These are phyloP conservation scores for Nigrograna mackinnonii DNA, from an alignment of 2,329 filamentous ascomycete genomes.

Conservation along the genomic window DNA sequence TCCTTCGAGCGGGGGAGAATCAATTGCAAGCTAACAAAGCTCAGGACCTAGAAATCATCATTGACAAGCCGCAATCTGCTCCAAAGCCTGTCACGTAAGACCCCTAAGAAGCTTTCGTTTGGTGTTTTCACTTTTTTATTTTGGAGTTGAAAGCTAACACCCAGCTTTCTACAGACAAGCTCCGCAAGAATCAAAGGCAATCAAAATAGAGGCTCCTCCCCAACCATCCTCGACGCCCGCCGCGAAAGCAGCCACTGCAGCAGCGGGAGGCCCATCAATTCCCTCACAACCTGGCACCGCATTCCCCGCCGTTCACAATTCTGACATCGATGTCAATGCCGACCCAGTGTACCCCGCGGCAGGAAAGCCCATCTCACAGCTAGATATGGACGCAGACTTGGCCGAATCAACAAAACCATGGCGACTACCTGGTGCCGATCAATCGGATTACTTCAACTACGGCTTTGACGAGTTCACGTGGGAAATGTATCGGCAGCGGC, in stretches of 20 bases:
- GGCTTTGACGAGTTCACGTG: constrained; percentile 98
- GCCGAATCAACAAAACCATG: constrained; percentile 84
- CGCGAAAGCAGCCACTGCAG: constrained; percentile 8
- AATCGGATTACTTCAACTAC: constrained; percentile 98
- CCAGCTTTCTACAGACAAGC: background rate
- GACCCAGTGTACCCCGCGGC: constrained; percentile 76
- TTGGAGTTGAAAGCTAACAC: background rate
- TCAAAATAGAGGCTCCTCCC: constrained; percentile 40
- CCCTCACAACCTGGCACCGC: constrained; percentile 30
- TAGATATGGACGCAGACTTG: constrained; percentile 57
- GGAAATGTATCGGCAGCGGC: constrained; percentile 90
- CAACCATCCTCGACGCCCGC: constrained; percentile 23
- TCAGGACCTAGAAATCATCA: constrained; percentile 58
- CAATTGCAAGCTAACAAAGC: constrained; percentile 26
- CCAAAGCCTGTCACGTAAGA: constrained; percentile 41
- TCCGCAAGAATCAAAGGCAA: constrained; percentile 36
- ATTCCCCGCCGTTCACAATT: constrained; percentile 71
- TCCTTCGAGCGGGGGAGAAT: background rate
- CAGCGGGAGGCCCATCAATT: constrained; percentile 10
- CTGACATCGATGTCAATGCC: constrained; percentile 81
- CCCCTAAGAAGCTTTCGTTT: background rate
- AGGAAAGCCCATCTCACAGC: constrained; percentile 71
- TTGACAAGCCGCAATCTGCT: constrained; percentile 49
- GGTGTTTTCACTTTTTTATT: constrained; percentile 1
- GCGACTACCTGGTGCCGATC: constrained; percentile 90